A percentile compares a stretch with the other conserved stretches of the same genome.
These are phyloP conservation scores for Fistulifera solaris DNA, from an alignment of 108 stramenopile genomes.

Conservation along the genomic window DNA sequence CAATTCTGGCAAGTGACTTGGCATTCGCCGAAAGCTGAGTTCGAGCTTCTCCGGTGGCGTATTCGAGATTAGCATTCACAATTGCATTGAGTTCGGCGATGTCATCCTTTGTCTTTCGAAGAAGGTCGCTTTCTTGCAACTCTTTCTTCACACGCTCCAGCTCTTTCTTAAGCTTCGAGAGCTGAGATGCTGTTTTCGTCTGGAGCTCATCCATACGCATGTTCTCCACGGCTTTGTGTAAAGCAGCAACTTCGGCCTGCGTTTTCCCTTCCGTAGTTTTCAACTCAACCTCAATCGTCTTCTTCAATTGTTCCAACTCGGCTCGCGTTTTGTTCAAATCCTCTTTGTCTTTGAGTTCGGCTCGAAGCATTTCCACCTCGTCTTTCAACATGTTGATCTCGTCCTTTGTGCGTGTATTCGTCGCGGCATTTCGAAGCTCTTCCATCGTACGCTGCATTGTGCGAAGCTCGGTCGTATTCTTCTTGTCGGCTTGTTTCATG, in stretches of 20 bases:
- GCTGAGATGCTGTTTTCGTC: not conserved
- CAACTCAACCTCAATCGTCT: constrained; percentile 2
- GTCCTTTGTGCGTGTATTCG: constrained; percentile 1
- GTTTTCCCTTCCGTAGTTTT: not conserved
- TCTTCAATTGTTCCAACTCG: constrained; percentile 7
- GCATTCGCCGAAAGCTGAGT: not conserved
- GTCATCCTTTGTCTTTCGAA: constrained; percentile 1
- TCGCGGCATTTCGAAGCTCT: not conserved
- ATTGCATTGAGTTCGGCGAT: not conserved
- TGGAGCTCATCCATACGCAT: not conserved
- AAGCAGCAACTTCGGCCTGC: not conserved
- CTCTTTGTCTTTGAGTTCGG: not conserved
- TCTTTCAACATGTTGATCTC: constrained; percentile 1
- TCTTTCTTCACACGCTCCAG: not conserved
- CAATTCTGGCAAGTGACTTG: not conserved
- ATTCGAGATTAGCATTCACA: not conserved
- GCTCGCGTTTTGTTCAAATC: not conserved
- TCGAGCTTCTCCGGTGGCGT: not conserved
- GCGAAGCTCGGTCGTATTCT: constrained; percentile 1
- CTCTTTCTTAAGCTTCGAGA: constrained; percentile 7
- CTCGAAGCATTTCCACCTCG: constrained; percentile 4
- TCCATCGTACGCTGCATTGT: not conserved
- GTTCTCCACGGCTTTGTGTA: not conserved
- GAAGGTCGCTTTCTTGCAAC: not conserved
- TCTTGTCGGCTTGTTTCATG: constrained; percentile 5